Percentiles rank a stretch among this genome's conserved stretches.
Conservation (phyloP, 1,139 yeast species). For the Kodamaea arcana region DNA sequence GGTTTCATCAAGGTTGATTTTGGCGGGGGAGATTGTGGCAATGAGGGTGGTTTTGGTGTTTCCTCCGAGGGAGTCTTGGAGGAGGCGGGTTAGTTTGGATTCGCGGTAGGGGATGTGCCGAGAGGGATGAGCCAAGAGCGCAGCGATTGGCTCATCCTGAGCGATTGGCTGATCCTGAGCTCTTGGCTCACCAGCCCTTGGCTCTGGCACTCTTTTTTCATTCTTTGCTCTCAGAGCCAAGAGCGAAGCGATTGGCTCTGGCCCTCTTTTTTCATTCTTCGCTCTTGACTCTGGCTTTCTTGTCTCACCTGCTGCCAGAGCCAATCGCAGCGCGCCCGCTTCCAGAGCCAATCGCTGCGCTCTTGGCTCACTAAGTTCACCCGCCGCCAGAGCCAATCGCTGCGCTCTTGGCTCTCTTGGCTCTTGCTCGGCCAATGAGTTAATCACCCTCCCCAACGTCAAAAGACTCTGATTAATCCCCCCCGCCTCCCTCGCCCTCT, state of each 20-base stretch:
- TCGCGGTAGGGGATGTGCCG: conserved; percentile 79
- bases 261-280: not conserved
- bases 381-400: not conserved
- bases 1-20: conserved; percentile 71
- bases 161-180: no score
- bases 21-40: conserved; percentile 81
- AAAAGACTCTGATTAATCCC: conserved; percentile 79
- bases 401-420: no score
- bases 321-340: not conserved
- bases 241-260: not conserved
- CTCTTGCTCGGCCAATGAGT: conserved; percentile 39
- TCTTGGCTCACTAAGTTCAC: no score
- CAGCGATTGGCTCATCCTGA: not conserved
- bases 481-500: conserved; percentile 85
- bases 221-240: not conserved
- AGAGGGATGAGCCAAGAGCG: not conserved
- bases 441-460: conserved; percentile 82
- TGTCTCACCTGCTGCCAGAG: not conserved
- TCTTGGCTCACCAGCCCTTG: no score
- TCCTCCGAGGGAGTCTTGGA: conserved; percentile 84
- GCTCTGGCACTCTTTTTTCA: not conserved
- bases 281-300: not conserved
- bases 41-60: conserved; percentile 73
- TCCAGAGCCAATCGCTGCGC: not conserved
- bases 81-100: conserved; percentile 71